Evolutionary conservation across 2,329 filamentous ascomycete species (phyloP), one percentile per base, ranked within the genome.

Genomic region (Clarireedia paspali): DNA sequence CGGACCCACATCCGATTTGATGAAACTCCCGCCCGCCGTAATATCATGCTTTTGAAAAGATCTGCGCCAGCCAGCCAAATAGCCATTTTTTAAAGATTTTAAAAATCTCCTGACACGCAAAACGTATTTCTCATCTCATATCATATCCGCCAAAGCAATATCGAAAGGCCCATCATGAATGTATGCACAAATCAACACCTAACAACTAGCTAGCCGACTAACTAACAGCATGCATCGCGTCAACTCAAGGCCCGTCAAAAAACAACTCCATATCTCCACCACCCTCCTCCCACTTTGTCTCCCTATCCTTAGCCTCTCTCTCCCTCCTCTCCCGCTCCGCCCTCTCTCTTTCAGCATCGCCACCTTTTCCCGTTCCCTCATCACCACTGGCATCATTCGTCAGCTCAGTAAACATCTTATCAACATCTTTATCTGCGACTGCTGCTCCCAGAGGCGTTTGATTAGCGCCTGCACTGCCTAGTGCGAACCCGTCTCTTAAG

Each of bases 321-420:
- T 62, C 61, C 53, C 39, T 55, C 26, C 62, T 63, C 5, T 15
- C 38, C 5, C 38, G 14, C 38, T 15, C 38, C 10, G 6, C 38
- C 38, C 15, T 40, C 14, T 17, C 17, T 15, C 38, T 17, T 6
- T 40, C 38, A 9, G 5, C 38, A 40, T 40, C 38, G 3, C 7
- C 27, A 17, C 38, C 39, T 7, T 27, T 48, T 10, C 45, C 51
- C 14, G 34, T 15, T 4, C 40, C 9, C 44, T 59, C 64, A 53
- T 66, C 62, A 38, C 59, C 64, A 44, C 61, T 30, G 7, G 27
- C 27, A 30, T 30, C 60, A 53, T 69, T 65, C 14, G 66, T 68
- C n/a, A 68, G 57, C 17, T 68, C 66, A 34, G 66, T 63, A 55
- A 69, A 69, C 63, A 69, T 65, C 47, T 63, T 60, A 15, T 61